Conservation (phyloP, 73 alveolate genomes). For the Uronychia setigera region DNA sequence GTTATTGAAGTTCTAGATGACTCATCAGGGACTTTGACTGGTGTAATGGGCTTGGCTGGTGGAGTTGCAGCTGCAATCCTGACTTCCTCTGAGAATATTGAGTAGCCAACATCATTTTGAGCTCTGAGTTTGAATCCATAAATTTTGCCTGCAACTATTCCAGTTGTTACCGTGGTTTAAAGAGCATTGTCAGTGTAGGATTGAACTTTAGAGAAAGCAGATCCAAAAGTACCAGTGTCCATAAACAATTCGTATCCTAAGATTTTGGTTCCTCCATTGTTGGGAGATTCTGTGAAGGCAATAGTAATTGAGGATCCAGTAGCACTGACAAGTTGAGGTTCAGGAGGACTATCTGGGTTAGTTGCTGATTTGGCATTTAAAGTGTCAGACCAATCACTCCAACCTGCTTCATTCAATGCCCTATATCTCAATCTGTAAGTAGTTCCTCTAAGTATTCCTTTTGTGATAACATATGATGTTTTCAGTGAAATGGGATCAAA, state of each 20-base stretch:
- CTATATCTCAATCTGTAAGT: slow-evolving; percentile 53
- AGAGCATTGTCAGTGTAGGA: slow-evolving; percentile 18
- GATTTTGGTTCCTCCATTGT: slow-evolving; percentile 49
- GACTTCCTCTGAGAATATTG: slow-evolving; percentile 52
- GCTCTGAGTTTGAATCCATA: slow-evolving; percentile 52
- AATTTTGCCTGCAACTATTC: slow-evolving; percentile 19
- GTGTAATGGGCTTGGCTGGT: slow-evolving; percentile 54
- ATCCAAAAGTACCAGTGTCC: slow-evolving; percentile 53
- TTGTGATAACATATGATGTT: slow-evolving; percentile 29
- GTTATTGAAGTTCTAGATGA: slow-evolving; percentile 41
- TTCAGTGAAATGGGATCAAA: slow-evolving; percentile 27
- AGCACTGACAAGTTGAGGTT: slow-evolving; percentile 30
- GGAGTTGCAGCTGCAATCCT: slow-evolving; percentile 49
- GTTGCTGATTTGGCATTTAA: slow-evolving; percentile 33
- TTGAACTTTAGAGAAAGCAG: slow-evolving; percentile 32
- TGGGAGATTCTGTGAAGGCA: slow-evolving; percentile 25
- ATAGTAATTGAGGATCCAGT: slow-evolving; percentile 38
- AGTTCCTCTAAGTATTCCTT: slow-evolving; percentile 37
- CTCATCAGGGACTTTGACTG: slow-evolving; percentile 32
- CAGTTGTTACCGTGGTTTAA: slow-evolving; percentile 21
- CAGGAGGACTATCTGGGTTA: slow-evolving; percentile 60
- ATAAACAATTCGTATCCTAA: slow-evolving; percentile 24
- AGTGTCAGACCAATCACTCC: slow-evolving; percentile 47
- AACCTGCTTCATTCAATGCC: slow-evolving; percentile 63
- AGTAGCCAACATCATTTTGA: slow-evolving; percentile 35